Evolutionary conservation across 176 grass and related monocot species (phyloP).

Genomic region (Echinochloa phyllopogon): DNA sequence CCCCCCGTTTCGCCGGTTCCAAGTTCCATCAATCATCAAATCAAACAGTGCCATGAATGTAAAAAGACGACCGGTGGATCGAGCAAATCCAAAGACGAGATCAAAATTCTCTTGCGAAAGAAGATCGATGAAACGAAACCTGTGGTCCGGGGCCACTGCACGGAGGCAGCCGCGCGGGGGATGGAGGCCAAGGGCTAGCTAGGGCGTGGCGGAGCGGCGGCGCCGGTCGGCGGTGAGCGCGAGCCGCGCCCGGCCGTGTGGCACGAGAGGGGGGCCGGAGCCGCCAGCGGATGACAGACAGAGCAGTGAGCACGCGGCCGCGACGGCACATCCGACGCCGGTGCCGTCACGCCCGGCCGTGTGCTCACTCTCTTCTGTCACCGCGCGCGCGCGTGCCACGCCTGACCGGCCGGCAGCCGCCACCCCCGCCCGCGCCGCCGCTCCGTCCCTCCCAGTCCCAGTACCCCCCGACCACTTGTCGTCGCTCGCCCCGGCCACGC

Average conservation of each 20-base stretch:
- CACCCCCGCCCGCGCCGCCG: neutral
- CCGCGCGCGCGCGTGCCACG: constrained; percentile 38
- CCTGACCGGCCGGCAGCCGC: neutral
- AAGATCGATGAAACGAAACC: neutral
- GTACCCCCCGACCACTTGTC: neutral
- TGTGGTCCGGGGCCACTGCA: too few species aligned
- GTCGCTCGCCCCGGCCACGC: neutral
- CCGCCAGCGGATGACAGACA: constrained; percentile 53
- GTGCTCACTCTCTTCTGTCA: constrained; percentile 90
- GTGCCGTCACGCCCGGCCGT: constrained; percentile 62
- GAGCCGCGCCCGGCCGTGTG: constrained; percentile 3
- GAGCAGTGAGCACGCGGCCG: constrained; percentile 77
- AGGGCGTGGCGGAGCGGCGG: neutral
- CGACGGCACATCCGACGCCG: constrained; percentile 56
- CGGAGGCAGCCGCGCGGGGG: neutral
- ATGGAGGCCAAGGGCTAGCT: neutral
- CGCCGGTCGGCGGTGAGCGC: constrained; percentile 34
- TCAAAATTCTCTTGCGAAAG: neutral
- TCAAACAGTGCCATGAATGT: constrained; percentile 47
- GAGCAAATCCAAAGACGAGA: neutral
- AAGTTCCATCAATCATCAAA: constrained; percentile 16
- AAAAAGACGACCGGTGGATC: neutral
- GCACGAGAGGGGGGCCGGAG: neutral
- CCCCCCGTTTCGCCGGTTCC: neutral
- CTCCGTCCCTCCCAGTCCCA: neutral